These are phyloP conservation scores for Somion occarium DNA, from an alignment of 1,284 basidiomycete species.

Conservation along the genomic window DNA sequence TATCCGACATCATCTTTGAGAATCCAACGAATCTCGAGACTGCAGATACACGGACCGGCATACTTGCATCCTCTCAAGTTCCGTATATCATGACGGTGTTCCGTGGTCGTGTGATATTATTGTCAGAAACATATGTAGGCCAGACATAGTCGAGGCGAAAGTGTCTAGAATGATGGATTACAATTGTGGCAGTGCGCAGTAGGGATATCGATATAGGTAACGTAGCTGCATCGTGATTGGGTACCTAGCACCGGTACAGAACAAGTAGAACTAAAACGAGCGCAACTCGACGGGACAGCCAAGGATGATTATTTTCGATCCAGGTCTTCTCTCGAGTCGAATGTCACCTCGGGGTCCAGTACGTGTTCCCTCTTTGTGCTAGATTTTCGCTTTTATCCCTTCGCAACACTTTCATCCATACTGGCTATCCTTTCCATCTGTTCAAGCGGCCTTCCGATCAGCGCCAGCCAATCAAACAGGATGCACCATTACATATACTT, in stretches of 20 bases:
- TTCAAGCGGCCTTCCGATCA: not conserved
- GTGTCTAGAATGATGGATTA: too few relatives aligned
- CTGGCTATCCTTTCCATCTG: not conserved
- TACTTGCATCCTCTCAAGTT: not conserved
- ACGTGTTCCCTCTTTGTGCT: not conserved
- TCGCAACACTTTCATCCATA: not conserved
- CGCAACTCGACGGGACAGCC: not conserved
- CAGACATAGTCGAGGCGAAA: not conserved
- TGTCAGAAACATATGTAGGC: not conserved
- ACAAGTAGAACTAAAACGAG: not conserved
- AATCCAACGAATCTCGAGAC: too few relatives aligned
- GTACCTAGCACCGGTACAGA: too few relatives aligned
- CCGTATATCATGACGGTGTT: not conserved
- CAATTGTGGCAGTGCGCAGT: too few relatives aligned
- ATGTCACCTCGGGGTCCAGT: not conserved
- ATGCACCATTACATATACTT: not conserved
- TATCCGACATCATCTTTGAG: too few relatives aligned
- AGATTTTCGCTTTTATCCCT: not conserved
- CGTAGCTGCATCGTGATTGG: too few relatives aligned
- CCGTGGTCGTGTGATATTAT: slow-evolving; percentile 1
- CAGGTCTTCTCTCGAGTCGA: not conserved
- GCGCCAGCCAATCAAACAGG: not conserved
- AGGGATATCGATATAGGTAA: too few relatives aligned
- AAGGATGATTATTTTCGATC: not conserved
- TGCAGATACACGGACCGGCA: not conserved